A percentile compares a stretch with the other conserved stretches of the same genome.
Evolutionary conservation across 192 early-diverging fungal genomes (phyloP).

Genomic region (Coemansia sp.): DNA sequence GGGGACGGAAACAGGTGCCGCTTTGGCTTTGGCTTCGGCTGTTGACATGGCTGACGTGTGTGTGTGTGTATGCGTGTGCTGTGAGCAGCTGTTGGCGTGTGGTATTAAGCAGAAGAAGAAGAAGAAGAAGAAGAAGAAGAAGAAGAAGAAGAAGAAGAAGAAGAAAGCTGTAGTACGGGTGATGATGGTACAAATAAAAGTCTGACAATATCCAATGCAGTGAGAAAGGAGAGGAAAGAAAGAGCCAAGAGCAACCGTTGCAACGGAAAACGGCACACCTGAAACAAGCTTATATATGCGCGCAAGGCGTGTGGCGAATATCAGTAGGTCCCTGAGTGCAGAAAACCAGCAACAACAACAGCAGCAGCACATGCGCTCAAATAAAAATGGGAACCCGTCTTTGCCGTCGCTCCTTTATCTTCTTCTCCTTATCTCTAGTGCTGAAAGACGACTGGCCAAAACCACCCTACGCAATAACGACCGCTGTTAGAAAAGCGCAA

Average conservation of each 20-base stretch:
- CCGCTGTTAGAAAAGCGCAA: too few species aligned
- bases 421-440: too few species aligned
- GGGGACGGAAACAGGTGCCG: conserved; percentile 3
- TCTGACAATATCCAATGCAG: not conserved
- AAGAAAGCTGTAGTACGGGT: not conserved
- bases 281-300: not conserved
- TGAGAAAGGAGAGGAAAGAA: not conserved
- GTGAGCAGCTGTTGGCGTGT: not conserved
- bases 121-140: too few species aligned
- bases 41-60: conserved; percentile 24
- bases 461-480: too few species aligned
- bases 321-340: too few species aligned
- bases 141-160: conserved; percentile 9
- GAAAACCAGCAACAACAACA: too few species aligned
- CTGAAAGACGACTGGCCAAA: too few species aligned
- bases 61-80: not conserved
- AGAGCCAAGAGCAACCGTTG: not conserved
- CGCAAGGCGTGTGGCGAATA: too few species aligned
- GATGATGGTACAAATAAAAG: not conserved
- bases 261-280: not conserved
- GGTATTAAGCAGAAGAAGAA: conserved; percentile 8
- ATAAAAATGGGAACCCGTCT: too few species aligned
- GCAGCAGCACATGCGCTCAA: too few species aligned
- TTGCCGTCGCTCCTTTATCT: too few species aligned
- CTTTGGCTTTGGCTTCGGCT: conserved; percentile 8